Conservation (phyloP, 768 basidiomycete genomes). For the Suillus spraguei region DNA sequence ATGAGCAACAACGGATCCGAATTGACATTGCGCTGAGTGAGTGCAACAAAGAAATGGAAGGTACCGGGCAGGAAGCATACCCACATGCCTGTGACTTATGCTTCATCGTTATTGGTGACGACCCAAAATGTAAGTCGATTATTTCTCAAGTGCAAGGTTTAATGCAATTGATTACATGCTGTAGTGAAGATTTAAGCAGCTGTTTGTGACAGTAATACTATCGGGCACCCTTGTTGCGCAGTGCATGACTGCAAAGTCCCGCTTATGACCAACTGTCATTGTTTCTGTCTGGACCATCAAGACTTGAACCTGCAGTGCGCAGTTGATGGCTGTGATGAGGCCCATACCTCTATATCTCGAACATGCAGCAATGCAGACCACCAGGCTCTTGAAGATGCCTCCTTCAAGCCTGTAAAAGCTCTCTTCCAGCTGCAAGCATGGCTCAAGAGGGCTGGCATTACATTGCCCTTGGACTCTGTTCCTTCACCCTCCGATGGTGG, state of each 20-base stretch:
- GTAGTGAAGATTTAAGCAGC: no score
- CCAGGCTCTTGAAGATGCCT: slow-evolving; percentile 22
- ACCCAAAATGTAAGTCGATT: no score
- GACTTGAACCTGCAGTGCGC: slow-evolving; percentile 19
- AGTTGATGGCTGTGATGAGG: slow-evolving; percentile 21
- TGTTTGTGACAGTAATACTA: no score
- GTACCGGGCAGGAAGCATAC: slow-evolving; percentile 16
- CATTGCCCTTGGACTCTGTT: slow-evolving; percentile 12
- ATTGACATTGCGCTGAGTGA: slow-evolving; percentile 6
- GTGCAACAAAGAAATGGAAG: slow-evolving; percentile 15
- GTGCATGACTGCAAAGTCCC: slow-evolving; percentile 29
- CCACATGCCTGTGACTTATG: slow-evolving; percentile 16
- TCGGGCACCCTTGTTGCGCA: slow-evolving; percentile 34
- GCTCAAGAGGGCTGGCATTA: slow-evolving; percentile 13
- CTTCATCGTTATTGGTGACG: slow-evolving; percentile 14
- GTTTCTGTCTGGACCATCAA: slow-evolving; percentile 29
- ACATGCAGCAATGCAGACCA: slow-evolving; percentile 28
- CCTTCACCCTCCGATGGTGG: neutral
- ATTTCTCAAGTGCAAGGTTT: no score
- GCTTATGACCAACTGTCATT: slow-evolving; percentile 17
- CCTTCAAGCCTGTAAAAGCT: slow-evolving; percentile 24
- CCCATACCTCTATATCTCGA: slow-evolving; percentile 13
- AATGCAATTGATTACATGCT: no score
- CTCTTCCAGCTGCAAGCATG: slow-evolving; percentile 27
- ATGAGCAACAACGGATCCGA: slow-evolving; percentile 1